Evolutionary conservation across 179 eudicot genomes (phyloP).

Genomic region (Sideroxylon spinosum): DNA sequence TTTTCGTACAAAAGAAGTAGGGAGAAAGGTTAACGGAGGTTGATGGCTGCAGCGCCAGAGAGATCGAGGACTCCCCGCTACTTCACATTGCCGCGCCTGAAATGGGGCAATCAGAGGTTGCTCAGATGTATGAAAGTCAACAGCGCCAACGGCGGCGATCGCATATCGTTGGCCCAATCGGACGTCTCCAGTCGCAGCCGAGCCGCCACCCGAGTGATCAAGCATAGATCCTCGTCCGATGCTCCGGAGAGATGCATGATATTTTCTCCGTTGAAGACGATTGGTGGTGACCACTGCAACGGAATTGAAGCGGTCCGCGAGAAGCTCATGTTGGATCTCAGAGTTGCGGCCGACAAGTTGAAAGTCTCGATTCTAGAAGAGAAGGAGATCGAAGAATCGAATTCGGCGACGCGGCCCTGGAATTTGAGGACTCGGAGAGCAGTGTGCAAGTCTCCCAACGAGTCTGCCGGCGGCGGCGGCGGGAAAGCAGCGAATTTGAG

Average conservation of each 20-base stretch:
- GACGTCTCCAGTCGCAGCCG: background rate
- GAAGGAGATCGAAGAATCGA: background rate
- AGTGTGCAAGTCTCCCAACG: conserved; percentile 28
- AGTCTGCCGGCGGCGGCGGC: conserved; percentile 2
- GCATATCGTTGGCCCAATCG: background rate
- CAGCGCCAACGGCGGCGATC: conserved; percentile 5
- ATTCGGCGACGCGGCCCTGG: conserved; percentile 35
- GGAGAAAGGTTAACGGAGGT: background rate
- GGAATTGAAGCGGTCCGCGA: conserved; percentile 35
- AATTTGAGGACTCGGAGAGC: conserved; percentile 40
- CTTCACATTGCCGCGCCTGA: conserved; percentile 30
- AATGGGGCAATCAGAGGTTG: conserved; percentile 29
- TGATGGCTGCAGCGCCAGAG: background rate
- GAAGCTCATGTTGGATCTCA: conserved; percentile 45
- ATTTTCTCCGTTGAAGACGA: background rate
- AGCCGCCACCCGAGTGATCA: background rate
- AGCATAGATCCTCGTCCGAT: background rate
- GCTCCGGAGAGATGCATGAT: background rate
- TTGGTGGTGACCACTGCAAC: conserved; percentile 1
- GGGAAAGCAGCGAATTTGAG: background rate
- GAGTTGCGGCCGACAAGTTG: conserved; percentile 38
- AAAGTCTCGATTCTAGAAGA: conserved; percentile 23
- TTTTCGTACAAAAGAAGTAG: background rate
- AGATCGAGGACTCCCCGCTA: conserved; percentile 32
- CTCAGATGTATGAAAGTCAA: conserved; percentile 25